These are phyloP conservation scores for Entomortierella chlamydospora DNA, from an alignment of 192 early-diverging fungal genomes.

Conservation along the genomic window DNA sequence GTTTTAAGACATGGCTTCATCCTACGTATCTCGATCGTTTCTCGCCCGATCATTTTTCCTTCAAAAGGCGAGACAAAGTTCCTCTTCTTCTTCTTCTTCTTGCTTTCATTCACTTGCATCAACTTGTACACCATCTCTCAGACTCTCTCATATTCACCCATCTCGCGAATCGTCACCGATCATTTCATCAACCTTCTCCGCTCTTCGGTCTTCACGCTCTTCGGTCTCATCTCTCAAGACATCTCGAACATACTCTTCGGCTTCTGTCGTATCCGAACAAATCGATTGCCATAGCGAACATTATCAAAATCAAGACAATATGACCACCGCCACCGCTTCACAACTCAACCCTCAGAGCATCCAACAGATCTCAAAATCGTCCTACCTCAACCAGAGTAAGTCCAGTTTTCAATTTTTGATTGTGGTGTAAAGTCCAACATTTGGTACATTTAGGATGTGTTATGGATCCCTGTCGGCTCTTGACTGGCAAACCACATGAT, in stretches of 20 bases:
- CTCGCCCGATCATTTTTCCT: conserved; percentile 23
- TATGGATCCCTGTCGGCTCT: too few species aligned
- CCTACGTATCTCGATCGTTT: conserved; percentile 29
- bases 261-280: conserved; percentile 12
- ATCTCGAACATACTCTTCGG: conserved; percentile 22
- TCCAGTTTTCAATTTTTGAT: conserved; percentile 4
- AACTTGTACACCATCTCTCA: neutral
- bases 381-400: conserved; percentile 54
- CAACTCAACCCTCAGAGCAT: conserved; percentile 19
- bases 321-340: conserved; percentile 38
- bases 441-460: too few species aligned
- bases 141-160: neutral
- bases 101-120: neutral
- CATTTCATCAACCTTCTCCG: conserved; percentile 1
- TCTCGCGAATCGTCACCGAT: neutral
- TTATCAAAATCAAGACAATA: conserved; percentile 24
- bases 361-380: conserved; percentile 47
- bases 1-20: conserved; percentile 25
- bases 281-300: neutral
- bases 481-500: neutral
- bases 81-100: conserved; percentile 9
- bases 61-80: conserved; percentile 13
- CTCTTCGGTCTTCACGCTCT: conserved; percentile 1
- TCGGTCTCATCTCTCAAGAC: conserved; percentile 1
- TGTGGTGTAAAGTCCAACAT: neutral